Evolutionary conservation across 225 moss, liverwort and hornwort species (phyloP).

Genomic region (Marchantia polymorpha): DNA sequence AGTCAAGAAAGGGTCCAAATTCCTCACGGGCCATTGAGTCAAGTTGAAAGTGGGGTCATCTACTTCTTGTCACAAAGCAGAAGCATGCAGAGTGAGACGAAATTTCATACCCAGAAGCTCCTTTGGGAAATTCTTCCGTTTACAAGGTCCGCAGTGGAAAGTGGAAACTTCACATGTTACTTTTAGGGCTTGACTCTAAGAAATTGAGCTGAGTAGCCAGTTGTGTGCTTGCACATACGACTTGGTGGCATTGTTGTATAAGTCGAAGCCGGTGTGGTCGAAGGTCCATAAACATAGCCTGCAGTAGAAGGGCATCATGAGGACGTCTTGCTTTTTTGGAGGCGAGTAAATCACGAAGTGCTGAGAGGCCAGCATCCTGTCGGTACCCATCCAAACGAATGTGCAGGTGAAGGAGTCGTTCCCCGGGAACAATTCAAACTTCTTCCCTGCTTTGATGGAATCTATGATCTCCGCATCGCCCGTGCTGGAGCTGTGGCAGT

Average conservation of each 20-base stretch:
- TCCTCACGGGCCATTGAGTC: too few species aligned
- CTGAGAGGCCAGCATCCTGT: background rate
- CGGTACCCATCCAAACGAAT: background rate
- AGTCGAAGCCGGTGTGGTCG: constrained; percentile 7
- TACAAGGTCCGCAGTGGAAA: too few species aligned
- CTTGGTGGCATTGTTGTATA: background rate
- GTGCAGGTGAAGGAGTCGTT: background rate
- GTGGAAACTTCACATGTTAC: too few species aligned
- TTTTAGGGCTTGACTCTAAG: background rate
- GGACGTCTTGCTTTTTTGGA: background rate
- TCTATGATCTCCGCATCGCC: background rate
- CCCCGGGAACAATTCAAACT: background rate
- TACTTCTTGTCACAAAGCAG: too few species aligned
- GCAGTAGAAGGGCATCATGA: constrained; percentile 17
- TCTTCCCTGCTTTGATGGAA: background rate
- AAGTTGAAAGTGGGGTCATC: too few species aligned
- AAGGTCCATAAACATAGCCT: constrained; percentile 5
- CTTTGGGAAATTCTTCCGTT: too few species aligned
- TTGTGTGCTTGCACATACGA: background rate
- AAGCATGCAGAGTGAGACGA: too few species aligned
- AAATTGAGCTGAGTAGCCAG: background rate
- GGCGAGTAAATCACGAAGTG: background rate
- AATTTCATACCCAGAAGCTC: too few species aligned
- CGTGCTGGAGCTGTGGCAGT: background rate
- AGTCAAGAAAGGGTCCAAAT: too few species aligned